A percentile compares a stretch with the other conserved stretches of the same genome.
phyloP scores from a whole-genome alignment of 495 filamentous ascomycete genomes.

The Hypoxylon fragiforme region DNA sequence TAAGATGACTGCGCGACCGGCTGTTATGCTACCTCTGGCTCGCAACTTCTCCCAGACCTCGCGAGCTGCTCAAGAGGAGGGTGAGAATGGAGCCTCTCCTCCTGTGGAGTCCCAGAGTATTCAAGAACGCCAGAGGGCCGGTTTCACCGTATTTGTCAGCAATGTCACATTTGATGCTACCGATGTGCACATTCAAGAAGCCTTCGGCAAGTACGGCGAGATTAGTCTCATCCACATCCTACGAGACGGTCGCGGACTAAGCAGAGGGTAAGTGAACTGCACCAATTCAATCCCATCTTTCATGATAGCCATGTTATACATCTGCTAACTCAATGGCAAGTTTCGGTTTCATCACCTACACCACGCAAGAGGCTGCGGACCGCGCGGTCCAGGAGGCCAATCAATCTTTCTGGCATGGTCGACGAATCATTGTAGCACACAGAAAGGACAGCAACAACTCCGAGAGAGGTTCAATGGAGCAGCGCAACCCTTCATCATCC shows the following conservation, averaged over 20 bases:
- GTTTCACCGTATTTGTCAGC: conserved; percentile 65
- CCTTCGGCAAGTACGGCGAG: conserved; percentile 68
- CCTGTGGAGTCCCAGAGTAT: background rate
- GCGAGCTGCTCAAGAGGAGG: conserved; percentile 26
- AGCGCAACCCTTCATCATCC: too few species aligned
- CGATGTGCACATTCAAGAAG: conserved; percentile 66
- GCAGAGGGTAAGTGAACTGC: conserved; percentile 74
- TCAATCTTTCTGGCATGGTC: conserved; percentile 76
- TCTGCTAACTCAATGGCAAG: conserved; percentile 51
- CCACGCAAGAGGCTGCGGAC: conserved; percentile 55
- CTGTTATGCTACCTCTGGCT: conserved; percentile 27
- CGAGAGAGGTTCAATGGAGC: too few species aligned
- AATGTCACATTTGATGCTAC: conserved; percentile 88
- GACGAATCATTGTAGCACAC: conserved; percentile 67
- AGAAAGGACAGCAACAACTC: conserved; percentile 1
- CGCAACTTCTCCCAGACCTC: conserved; percentile 45
- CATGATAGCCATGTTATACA: background rate
- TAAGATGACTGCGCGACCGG: conserved; percentile 25
- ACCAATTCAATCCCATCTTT: background rate
- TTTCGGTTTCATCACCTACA: conserved; percentile 78
- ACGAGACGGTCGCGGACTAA: conserved; percentile 72
- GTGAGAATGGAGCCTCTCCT: background rate
- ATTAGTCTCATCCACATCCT: conserved; percentile 60
- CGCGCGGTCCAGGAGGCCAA: conserved; percentile 67
- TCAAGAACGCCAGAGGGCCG: background rate